A percentile compares a stretch with the other conserved stretches of the same genome.
These are phyloP conservation scores for Tricholoma furcatifolium DNA, from an alignment of 768 basidiomycete species.

Conservation along the genomic window DNA sequence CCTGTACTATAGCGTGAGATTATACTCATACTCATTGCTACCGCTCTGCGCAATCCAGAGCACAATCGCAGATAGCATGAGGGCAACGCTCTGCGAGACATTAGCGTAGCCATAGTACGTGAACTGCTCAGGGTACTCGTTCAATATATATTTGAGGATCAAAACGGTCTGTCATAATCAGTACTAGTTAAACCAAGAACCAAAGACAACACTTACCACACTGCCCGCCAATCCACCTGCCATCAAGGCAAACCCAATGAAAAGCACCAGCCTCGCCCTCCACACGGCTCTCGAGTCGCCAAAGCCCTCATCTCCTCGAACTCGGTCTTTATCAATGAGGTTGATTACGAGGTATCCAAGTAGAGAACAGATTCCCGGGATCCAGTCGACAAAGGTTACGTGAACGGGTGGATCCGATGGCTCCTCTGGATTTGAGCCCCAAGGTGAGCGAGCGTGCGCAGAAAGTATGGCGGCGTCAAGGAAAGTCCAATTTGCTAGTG, in stretches of 20 bases:
- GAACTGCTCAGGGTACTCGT: conserved; percentile 69
- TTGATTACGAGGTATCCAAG: conserved; percentile 92
- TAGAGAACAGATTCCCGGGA: conserved; percentile 92
- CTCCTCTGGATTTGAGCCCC: conserved; percentile 54
- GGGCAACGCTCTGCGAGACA: conserved; percentile 87
- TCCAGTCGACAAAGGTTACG: conserved; percentile 94
- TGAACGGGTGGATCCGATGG: conserved; percentile 57
- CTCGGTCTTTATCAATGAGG: conserved; percentile 90
- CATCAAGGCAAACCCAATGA: conserved; percentile 96
- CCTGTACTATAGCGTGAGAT: conserved; percentile 60
- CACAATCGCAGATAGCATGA: conserved; percentile 83
- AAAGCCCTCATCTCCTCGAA: conserved; percentile 76
- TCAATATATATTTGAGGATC: conserved; percentile 86
- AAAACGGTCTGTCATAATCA: conserved; percentile 63
- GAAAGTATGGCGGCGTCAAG: conserved; percentile 91
- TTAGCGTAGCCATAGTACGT: conserved; percentile 93
- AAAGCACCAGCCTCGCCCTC: conserved; percentile 87
- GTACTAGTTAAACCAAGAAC: not conserved
- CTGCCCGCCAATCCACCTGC: conserved; percentile 98
- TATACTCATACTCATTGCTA: conserved; percentile 91
- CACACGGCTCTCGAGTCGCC: conserved; percentile 86
- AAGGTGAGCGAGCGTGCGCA: conserved; percentile 77
- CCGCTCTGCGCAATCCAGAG: conserved; percentile 91
- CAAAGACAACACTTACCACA: conserved; percentile 59
- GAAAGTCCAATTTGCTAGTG: conserved; percentile 93